Percentiles rank a stretch among this genome's conserved stretches.
These are phyloP conservation scores for Neocallimastix lanati DNA, from an alignment of 192 early-diverging fungal genomes.

Conservation along the genomic window DNA sequence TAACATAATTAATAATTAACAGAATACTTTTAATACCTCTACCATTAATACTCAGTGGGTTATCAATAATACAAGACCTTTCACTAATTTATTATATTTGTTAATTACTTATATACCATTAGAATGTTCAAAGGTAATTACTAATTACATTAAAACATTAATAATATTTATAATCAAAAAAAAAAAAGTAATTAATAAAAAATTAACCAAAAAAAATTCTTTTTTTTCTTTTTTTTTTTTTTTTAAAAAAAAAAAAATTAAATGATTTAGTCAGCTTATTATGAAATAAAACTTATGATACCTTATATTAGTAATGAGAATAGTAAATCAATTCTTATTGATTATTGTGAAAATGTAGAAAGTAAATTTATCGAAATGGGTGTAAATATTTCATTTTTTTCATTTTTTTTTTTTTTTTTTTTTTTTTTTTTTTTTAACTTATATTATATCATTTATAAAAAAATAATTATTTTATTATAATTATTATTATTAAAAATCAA, in stretches of 20 bases:
- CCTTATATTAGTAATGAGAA: neutral
- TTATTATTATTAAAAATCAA: neutral
- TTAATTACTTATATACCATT: neutral
- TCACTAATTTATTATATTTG: neutral
- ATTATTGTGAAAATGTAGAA: neutral
- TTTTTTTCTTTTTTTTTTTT: too few relatives aligned
- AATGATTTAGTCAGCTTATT: neutral
- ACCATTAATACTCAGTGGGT: neutral
- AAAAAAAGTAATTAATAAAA: too few relatives aligned
- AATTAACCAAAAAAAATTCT: too few relatives aligned
- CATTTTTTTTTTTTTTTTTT: too few relatives aligned
- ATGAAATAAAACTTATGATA: neutral
- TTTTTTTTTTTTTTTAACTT: too few relatives aligned
- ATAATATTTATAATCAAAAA: too few relatives aligned
- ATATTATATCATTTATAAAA: too few relatives aligned
- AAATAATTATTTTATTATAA: too few relatives aligned
- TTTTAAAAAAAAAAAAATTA: too few relatives aligned
- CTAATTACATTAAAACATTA: too few relatives aligned
- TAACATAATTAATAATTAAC: neutral
- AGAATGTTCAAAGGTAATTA: neutral
- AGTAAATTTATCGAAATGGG: neutral
- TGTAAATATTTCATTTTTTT: neutral
- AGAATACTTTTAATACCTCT: neutral
- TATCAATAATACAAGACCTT: neutral
- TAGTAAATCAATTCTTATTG: neutral